Percentiles rank a stretch among this genome's conserved stretches.
phyloP scores from a whole-genome alignment of 2,329 filamentous ascomycete genomes.

The Trichoderma harzianum region DNA sequence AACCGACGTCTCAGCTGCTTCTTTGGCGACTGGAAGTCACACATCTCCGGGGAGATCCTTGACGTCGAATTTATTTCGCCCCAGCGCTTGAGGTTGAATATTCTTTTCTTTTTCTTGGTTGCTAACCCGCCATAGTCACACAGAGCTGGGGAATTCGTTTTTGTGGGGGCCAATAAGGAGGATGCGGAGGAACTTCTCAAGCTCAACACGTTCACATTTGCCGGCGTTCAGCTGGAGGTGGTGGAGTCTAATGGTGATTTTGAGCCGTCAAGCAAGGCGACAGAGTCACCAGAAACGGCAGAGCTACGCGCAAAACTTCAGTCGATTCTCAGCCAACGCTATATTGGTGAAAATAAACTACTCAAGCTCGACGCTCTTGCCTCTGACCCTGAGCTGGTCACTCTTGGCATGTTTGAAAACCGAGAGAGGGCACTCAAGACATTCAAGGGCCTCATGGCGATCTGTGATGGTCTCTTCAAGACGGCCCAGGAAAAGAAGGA shows the following conservation, averaged over 20 bases:
- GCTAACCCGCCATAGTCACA: slow-evolving; percentile 71
- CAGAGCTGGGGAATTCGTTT: slow-evolving; percentile 64
- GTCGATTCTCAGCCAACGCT: slow-evolving; percentile 69
- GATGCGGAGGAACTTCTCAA: slow-evolving; percentile 63
- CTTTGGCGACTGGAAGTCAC: slow-evolving; percentile 12
- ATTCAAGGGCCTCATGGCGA: slow-evolving; percentile 85
- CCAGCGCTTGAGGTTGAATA: slow-evolving; percentile 18
- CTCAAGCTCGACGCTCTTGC: slow-evolving; percentile 79
- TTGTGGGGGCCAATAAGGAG: slow-evolving; percentile 63
- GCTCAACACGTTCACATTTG: slow-evolving; percentile 66
- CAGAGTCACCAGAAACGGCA: slow-evolving; percentile 50
- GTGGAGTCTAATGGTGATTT: slow-evolving; percentile 45
- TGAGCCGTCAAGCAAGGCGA: slow-evolving; percentile 34
- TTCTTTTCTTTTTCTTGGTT: slow-evolving; percentile 48
- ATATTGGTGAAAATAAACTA: slow-evolving; percentile 67
- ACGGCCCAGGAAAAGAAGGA: slow-evolving; percentile 68
- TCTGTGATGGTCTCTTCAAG: slow-evolving; percentile 76
- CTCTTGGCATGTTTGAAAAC: slow-evolving; percentile 72
- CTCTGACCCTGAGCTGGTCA: slow-evolving; percentile 66
- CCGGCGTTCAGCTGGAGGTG: slow-evolving; percentile 59
- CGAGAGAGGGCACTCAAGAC: slow-evolving; percentile 76
- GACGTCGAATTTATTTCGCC: slow-evolving; percentile 15
- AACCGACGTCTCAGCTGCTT: slow-evolving; percentile 17
- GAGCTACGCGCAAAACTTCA: slow-evolving; percentile 68
- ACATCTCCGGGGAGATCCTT: slow-evolving; percentile 11